phyloP scores from a whole-genome alignment of 306 rosid genomes.

The Lablab purpureus region DNA sequence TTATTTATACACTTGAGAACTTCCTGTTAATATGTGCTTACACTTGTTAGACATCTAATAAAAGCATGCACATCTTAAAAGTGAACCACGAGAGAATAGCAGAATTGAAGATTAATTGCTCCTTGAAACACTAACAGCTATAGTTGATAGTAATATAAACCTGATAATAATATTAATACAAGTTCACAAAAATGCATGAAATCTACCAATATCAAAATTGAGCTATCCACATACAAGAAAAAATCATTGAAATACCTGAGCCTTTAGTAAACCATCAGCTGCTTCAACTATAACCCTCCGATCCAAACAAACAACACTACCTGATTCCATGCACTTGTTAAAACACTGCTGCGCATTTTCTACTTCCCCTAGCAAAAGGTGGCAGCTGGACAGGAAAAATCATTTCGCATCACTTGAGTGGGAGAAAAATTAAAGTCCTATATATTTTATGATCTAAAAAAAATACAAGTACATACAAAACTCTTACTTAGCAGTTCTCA shows the following conservation, averaged over 20 bases:
- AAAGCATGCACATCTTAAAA: conserved; percentile 16
- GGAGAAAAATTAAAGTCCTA: conserved; percentile 12
- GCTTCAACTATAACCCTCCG: conserved; percentile 85
- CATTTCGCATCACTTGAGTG: conserved; percentile 17
- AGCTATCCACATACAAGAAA: conserved; percentile 32
- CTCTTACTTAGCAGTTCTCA: conserved; percentile 87
- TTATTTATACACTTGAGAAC: conserved; percentile 60
- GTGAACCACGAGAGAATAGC: conserved; percentile 27
- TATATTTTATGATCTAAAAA: conserved; percentile 30
- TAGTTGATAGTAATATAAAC: conserved; percentile 30
- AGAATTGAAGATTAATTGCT: conserved; percentile 31
- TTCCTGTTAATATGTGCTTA: conserved; percentile 62
- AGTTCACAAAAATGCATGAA: conserved; percentile 18
- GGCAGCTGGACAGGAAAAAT: conserved; percentile 65
- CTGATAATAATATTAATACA: neutral
- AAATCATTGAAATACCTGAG: conserved; percentile 72
- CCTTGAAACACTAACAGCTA: conserved; percentile 20
- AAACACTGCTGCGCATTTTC: conserved; percentile 67
- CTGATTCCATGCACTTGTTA: conserved; percentile 69
- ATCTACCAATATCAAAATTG: neutral
- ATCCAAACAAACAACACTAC: conserved; percentile 79
- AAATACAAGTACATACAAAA: conserved; percentile 37
- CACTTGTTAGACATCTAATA: conserved; percentile 39
- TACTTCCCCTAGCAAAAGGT: conserved; percentile 88
- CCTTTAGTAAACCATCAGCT: conserved; percentile 78